Conservation (phyloP, 2,329 filamentous ascomycete species). For the Stemphylium beticola region DNA sequence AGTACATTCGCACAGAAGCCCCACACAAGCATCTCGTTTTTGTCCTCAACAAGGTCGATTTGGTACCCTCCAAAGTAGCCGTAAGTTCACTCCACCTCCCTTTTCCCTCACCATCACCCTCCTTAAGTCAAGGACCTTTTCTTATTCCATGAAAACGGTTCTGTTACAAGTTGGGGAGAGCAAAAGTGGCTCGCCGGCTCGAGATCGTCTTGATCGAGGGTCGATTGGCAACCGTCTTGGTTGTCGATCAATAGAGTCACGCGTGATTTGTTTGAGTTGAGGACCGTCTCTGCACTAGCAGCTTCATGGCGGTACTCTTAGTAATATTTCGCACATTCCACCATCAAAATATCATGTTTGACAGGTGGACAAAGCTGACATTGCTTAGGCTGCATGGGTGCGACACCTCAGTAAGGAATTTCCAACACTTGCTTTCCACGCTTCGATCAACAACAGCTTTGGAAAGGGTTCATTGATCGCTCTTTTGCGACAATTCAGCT, state of each 20-base stretch:
- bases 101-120: slow-evolving; percentile 57
- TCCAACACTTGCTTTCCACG: slow-evolving; percentile 93
- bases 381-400: slow-evolving; percentile 85
- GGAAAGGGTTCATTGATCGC: slow-evolving; percentile 94
- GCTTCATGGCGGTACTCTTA: slow-evolving; percentile 89
- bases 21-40: slow-evolving; percentile 96
- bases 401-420: slow-evolving; percentile 85
- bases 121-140: slow-evolving; percentile 90
- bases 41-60: slow-evolving; percentile 87
- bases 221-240: slow-evolving; percentile 90
- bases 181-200: slow-evolving; percentile 72
- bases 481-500: slow-evolving; percentile 89
- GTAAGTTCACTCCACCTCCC: slow-evolving; percentile 68
- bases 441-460: slow-evolving; percentile 93
- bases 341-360: slow-evolving; percentile 28
- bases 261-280: slow-evolving; percentile 98
- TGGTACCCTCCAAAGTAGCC: slow-evolving; percentile 89
- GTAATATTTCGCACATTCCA: slow-evolving; percentile 91
- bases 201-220: slow-evolving; percentile 68
- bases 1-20: slow-evolving; percentile 90
- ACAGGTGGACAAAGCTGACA: slow-evolving; percentile 31
- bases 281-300: slow-evolving; percentile 69
- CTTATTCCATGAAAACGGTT: slow-evolving; percentile 73
- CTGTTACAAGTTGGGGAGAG: slow-evolving; percentile 99
- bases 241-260: slow-evolving; percentile 73